These are phyloP conservation scores for Globisporangium megalacanthum DNA, from an alignment of 352 stramenopile genomes.

Conservation along the genomic window DNA sequence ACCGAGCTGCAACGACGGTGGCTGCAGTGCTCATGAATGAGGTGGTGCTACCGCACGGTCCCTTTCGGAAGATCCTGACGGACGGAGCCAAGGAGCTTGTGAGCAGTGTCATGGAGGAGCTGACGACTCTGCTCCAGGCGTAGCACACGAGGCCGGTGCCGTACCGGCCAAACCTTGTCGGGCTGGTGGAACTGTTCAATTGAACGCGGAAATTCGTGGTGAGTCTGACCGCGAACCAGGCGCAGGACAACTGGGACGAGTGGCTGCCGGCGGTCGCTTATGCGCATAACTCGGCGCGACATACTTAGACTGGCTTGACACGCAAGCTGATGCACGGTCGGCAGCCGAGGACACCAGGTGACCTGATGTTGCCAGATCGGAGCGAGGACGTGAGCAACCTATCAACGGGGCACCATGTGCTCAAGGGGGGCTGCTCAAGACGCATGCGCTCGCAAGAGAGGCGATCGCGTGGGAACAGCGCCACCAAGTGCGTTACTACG, in stretches of 20 bases:
- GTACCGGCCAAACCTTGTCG: conserved; percentile 13
- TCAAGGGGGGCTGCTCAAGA: too few relatives aligned
- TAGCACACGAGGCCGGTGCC: conserved; percentile 15
- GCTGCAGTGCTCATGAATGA: conserved; percentile 11
- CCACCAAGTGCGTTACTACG: too few relatives aligned
- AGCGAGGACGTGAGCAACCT: too few relatives aligned
- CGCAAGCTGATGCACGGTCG: too few relatives aligned
- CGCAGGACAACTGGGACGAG: conserved; percentile 17
- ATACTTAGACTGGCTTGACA: neutral
- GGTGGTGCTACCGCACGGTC: conserved; percentile 10
- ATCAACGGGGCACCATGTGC: too few relatives aligned
- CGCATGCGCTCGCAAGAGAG: too few relatives aligned
- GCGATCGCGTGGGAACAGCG: too few relatives aligned
- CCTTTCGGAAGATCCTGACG: conserved; percentile 14
- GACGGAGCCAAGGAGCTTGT: conserved; percentile 10
- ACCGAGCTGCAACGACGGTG: neutral
- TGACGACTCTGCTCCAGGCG: conserved; percentile 14
- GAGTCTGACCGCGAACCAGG: conserved; percentile 6
- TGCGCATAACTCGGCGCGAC: neutral
- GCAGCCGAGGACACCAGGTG: too few relatives aligned
- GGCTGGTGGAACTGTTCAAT: conserved; percentile 16
- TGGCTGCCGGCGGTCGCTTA: conserved; percentile 2
- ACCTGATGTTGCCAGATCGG: too few relatives aligned
- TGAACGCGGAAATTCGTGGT: conserved; percentile 18
- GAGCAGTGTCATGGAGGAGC: neutral